Evolutionary conservation across 2,329 filamentous ascomycete species (phyloP), one percentile per base, ranked within the genome.

Genomic region (Orbilia quercus): DNA sequence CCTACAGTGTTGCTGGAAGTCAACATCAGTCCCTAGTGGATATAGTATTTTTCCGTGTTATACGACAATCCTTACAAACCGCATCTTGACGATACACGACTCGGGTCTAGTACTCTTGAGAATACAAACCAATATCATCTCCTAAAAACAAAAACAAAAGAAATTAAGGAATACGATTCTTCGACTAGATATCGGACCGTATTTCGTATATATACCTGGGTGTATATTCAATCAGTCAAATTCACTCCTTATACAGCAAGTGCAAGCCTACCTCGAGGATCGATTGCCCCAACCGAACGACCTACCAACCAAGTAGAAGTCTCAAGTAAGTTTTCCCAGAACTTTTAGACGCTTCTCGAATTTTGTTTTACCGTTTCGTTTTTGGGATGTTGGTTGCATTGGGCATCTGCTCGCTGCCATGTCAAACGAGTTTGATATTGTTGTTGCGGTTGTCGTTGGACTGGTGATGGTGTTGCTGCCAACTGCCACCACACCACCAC

Each of bases 81-180:
- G 25, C 18, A 31, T 31, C 31, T 34, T 62, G 36, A 54, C 60
- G 47, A 31, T 36, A 58, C 36, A 45, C 38, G 48, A 55, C 69
- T 73, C 54, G 69, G 62, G 69, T 64, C 69, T 51, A 60, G 69
- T 50, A 73, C 69, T 66, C 54, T 73, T 60, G 60, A 62, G 60
- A 60, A 6, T 40, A 40, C 16, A 51, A 36, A 58, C 7, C 25
- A 50, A 47, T 59, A 42, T 25, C 44, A 59, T 22, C 42, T 51
- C 31, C 34, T 40, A 55, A 60, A 36, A 47, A 20, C 34, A 58
- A 38, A 20, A 45, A 22, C 28, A 34, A 18, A 51, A 16, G 16
- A 50, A 50, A 22, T 22, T 7, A 50, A 50, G 45, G 11, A 20
- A 25, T 25, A 25, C 40, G 47, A 22, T 25, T 22, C 44, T 45